Percentiles rank a stretch among this genome's conserved stretches.
Conservation (phyloP, 2,329 filamentous ascomycete species). For the Alternaria triticina region DNA sequence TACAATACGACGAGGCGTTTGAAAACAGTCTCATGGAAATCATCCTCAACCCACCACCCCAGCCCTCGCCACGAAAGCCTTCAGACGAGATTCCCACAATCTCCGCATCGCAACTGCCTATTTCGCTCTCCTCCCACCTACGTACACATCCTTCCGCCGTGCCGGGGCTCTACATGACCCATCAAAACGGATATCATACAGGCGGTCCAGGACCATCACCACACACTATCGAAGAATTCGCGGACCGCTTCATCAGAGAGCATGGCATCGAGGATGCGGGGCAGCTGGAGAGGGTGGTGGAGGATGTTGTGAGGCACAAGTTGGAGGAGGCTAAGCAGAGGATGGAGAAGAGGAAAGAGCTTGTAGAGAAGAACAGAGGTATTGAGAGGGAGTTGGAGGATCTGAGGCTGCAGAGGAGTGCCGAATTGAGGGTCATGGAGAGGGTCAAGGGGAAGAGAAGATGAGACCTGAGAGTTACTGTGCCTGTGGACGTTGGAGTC, state of each 20-base stretch:
- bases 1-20: conserved; percentile 53
- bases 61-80: conserved; percentile 31
- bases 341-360: conserved; percentile 49
- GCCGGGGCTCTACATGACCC: conserved; percentile 55
- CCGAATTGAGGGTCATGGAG: conserved; percentile 54
- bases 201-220: conserved; percentile 54
- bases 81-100: conserved; percentile 32
- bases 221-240: conserved; percentile 43
- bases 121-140: conserved; percentile 51
- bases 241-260: conserved; percentile 49
- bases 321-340: conserved; percentile 48
- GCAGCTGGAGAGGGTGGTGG: conserved; percentile 45
- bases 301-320: conserved; percentile 40
- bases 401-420: conserved; percentile 52
- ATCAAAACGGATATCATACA: conserved; percentile 55
- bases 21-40: conserved; percentile 53
- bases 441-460: conserved; percentile 47
- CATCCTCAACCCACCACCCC: conserved; percentile 43
- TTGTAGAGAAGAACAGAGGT: conserved; percentile 50
- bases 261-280: conserved; percentile 44
- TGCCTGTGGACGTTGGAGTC: not conserved
- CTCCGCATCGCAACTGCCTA: conserved; percentile 46
- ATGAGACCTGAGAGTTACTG: not conserved
- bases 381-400: conserved; percentile 53
- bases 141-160: conserved; percentile 52